Evolutionary conservation across 1,139 yeast genomes (phyloP).

Genomic region (Kodamaea arcana): DNA sequence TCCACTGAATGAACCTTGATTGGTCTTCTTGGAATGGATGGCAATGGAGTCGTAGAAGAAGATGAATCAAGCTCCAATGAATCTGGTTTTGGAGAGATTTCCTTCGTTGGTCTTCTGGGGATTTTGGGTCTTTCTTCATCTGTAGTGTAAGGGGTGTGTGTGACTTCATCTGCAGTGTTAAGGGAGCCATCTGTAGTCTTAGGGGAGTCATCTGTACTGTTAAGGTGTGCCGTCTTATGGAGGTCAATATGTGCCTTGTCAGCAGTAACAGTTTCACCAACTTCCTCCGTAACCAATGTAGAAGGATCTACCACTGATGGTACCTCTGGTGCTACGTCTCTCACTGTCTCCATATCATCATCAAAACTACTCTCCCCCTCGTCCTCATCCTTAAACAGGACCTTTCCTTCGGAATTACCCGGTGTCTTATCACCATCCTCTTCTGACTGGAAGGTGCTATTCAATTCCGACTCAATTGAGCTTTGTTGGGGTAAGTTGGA

Average conservation of each 20-base stretch:
- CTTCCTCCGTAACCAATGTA: no score
- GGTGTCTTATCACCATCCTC: slow-evolving; percentile 37
- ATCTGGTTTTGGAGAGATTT: no score
- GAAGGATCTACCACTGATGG: slow-evolving; percentile 1
- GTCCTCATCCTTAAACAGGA: slow-evolving; percentile 28
- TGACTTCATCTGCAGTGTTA: no score
- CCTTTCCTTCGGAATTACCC: slow-evolving; percentile 30
- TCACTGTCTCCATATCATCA: slow-evolving; percentile 34
- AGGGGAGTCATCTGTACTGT: no score
- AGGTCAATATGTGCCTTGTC: no score
- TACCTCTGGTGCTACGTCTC: slow-evolving; percentile 16
- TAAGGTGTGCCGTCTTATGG: no score
- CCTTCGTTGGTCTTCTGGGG: slow-evolving; percentile 12
- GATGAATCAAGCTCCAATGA: neutral
- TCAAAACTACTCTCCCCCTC: slow-evolving; percentile 24
- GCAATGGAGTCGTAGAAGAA: slow-evolving; percentile 4
- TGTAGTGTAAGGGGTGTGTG: no score
- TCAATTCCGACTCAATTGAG: slow-evolving; percentile 1
- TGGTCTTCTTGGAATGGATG: slow-evolving; percentile 13
- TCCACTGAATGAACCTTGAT: neutral
- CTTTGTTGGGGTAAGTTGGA: slow-evolving; percentile 1
- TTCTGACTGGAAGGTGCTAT: neutral
- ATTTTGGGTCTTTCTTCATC: slow-evolving; percentile 4
- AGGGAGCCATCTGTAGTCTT: no score
- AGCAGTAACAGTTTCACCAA: no score